Evolutionary conservation across 208 protist species (phyloP).

Genomic region (Vickermania ingenoplastis): DNA sequence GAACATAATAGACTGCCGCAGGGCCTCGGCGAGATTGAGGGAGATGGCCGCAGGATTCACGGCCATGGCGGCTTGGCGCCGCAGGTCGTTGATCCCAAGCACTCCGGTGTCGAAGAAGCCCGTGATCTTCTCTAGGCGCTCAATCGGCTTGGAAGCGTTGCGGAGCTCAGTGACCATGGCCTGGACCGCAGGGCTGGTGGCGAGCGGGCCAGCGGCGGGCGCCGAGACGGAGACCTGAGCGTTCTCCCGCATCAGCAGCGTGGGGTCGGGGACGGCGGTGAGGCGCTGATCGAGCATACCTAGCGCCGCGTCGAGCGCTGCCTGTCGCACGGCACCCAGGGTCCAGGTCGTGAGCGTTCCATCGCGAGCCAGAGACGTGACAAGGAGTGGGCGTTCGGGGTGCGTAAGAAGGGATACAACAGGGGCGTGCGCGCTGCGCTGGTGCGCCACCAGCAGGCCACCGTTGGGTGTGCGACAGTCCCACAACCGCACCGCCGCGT

Average conservation of each 20-base stretch:
- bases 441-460: conserved; percentile 87
- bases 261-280: conserved; percentile 24
- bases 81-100: conserved; percentile 53
- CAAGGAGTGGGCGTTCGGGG: conserved; percentile 79
- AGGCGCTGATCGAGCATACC: conserved; percentile 46
- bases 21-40: conserved; percentile 21
- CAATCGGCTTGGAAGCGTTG: conserved; percentile 24
- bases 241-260: conserved; percentile 30
- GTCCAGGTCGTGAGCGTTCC: conserved; percentile 83
- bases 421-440: conserved; percentile 57
- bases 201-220: conserved; percentile 9
- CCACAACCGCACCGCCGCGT: conserved; percentile 88
- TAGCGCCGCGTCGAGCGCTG: conserved; percentile 62
- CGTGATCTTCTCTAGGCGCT: conserved; percentile 49
- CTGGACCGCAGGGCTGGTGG: conserved; percentile 39
- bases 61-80: conserved; percentile 19
- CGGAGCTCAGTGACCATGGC: conserved; percentile 47
- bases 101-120: conserved; percentile 73
- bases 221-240: conserved; percentile 12
- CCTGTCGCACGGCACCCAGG: conserved; percentile 50
- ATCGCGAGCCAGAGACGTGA: conserved; percentile 86
- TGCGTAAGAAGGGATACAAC: conserved; percentile 73
- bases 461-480: conserved; percentile 76
- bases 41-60: conserved; percentile 14
- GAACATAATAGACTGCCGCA: conserved; percentile 18